phyloP scores from a whole-genome alignment of 441 rosid species.

The Adansonia gregorii region DNA sequence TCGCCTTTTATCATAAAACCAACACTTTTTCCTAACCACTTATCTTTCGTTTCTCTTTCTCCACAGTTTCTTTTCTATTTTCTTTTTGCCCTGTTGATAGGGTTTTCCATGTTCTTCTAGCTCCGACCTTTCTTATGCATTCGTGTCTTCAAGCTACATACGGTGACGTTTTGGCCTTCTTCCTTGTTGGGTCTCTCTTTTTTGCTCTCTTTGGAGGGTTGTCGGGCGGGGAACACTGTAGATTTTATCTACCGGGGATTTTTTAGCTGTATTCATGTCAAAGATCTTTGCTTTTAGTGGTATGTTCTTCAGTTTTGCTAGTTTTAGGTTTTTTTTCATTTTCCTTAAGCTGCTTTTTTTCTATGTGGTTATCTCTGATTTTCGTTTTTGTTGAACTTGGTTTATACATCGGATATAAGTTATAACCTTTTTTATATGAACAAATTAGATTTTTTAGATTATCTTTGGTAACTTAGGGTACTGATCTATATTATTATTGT shows the following conservation, averaged over 20 bases:
- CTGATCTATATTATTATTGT: not conserved
- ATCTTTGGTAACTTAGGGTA: not conserved
- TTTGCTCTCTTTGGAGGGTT: conserved; percentile 79
- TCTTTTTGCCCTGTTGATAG: conserved; percentile 70
- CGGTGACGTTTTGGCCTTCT: conserved; percentile 26
- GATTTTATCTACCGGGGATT: conserved; percentile 50
- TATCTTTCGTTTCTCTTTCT: conserved; percentile 18
- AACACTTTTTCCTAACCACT: not conserved
- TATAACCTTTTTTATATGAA: not conserved
- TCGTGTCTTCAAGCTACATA: conserved; percentile 31
- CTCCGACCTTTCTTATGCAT: conserved; percentile 57
- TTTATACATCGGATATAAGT: not conserved
- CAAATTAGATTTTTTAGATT: not conserved
- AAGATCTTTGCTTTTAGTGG: conserved; percentile 65
- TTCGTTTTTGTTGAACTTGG: not conserved
- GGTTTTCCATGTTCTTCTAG: conserved; percentile 46
- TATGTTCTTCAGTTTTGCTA: conserved; percentile 32
- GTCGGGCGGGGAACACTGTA: conserved; percentile 42
- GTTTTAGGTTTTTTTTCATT: not conserved
- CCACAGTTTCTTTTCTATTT: not conserved
- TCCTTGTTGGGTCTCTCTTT: conserved; percentile 49
- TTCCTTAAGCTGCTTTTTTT: not conserved
- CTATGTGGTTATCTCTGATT: not conserved
- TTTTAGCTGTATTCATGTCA: conserved; percentile 69
- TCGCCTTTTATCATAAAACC: conserved; percentile 29